A percentile compares a stretch with the other conserved stretches of the same genome.
Evolutionary conservation across 345 rosid species (phyloP).

Genomic region (Kandelia obovata): DNA sequence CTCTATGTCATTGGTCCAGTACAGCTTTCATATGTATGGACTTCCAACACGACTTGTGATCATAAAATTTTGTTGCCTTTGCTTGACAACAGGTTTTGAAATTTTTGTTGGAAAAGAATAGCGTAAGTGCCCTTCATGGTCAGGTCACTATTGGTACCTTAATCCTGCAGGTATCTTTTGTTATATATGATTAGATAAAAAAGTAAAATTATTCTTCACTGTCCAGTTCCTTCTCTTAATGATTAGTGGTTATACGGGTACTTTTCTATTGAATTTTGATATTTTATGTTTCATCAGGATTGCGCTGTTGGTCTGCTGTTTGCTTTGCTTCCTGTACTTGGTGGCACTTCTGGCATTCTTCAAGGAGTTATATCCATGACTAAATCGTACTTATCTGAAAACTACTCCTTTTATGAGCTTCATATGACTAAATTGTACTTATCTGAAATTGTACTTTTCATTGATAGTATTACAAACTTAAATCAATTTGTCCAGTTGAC

Average conservation of each 20-base stretch:
- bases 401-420: background rate
- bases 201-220: slow-evolving; percentile 21
- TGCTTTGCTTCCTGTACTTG: slow-evolving; percentile 89
- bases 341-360: slow-evolving; percentile 84
- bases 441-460: background rate
- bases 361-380: slow-evolving; percentile 83
- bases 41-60: background rate
- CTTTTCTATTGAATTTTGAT: slow-evolving; percentile 1
- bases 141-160: slow-evolving; percentile 89
- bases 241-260: background rate
- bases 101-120: slow-evolving; percentile 83
- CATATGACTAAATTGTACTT: slow-evolving; percentile 41
- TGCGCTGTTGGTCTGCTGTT: slow-evolving; percentile 93
- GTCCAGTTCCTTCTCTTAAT: background rate
- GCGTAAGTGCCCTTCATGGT: slow-evolving; percentile 71
- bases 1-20: too few species aligned
- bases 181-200: slow-evolving; percentile 1
- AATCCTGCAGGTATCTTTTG: slow-evolving; percentile 66
- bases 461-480: too few species aligned
- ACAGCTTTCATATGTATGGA: slow-evolving; percentile 20
- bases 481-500: too few species aligned
- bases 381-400: slow-evolving; percentile 56
- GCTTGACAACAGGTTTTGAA: slow-evolving; percentile 59
- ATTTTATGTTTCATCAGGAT: slow-evolving; percentile 45
- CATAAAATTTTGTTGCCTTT: background rate